Evolutionary conservation across 139 green algal genomes (phyloP).

Genomic region (Chlorella sorokiniana): DNA sequence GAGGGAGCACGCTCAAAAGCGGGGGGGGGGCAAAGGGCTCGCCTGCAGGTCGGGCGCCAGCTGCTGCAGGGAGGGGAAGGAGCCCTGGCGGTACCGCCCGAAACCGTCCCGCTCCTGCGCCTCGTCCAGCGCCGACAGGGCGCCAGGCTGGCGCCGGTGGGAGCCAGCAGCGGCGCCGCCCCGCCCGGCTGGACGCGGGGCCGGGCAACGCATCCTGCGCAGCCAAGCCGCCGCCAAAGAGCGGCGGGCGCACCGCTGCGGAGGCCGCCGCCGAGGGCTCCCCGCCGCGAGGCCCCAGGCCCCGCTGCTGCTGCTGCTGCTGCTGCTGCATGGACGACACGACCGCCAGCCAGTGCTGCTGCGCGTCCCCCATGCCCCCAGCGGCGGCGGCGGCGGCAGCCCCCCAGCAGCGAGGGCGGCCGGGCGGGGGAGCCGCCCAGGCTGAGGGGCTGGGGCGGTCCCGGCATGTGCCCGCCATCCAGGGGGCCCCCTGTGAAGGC

Average conservation of each 20-base stretch:
- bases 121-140: neutral
- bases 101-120: constrained; percentile 16
- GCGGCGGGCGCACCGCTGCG: neutral
- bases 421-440: constrained; percentile 8
- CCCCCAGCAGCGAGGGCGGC: neutral
- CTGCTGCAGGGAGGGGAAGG: constrained; percentile 19
- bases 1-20: neutral
- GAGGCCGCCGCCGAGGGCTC: neutral
- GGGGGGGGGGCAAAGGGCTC: neutral
- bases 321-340: constrained; percentile 6
- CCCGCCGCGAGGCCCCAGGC: neutral
- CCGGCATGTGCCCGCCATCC: neutral
- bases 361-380: neutral
- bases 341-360: neutral
- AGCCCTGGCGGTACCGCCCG: constrained; percentile 26
- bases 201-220: neutral
- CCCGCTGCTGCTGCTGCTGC: constrained; percentile 8
- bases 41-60: constrained; percentile 3
- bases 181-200: constrained; percentile 2
- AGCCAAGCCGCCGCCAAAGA: neutral
- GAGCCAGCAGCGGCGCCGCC: neutral
- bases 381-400: neutral
- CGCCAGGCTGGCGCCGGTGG: neutral
- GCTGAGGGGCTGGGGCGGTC: neutral
- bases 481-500: neutral